These are phyloP conservation scores for Aspergillus piperis DNA, from an alignment of 2,329 filamentous ascomycete species.

Conservation along the genomic window DNA sequence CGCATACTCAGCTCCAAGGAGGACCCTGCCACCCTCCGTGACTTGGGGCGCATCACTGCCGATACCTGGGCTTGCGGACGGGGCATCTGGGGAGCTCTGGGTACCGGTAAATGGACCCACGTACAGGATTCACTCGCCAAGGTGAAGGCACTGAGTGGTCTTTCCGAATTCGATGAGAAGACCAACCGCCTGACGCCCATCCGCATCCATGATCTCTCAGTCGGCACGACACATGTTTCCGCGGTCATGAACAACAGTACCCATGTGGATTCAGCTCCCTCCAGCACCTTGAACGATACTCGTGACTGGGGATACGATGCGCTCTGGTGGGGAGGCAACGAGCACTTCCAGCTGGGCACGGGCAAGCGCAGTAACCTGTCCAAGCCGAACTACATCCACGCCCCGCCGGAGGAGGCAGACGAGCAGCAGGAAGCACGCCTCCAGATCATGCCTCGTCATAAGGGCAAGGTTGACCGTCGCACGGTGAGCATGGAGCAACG, in stretches of 20 bases:
- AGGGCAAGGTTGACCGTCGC: constrained; percentile 67
- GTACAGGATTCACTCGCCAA: constrained; percentile 75
- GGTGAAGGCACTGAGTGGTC: constrained; percentile 76
- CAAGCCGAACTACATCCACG: constrained; percentile 74
- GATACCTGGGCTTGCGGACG: constrained; percentile 88
- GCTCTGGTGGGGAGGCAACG: constrained; percentile 93
- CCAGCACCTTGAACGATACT: constrained; percentile 65
- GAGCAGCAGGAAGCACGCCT: constrained; percentile 69
- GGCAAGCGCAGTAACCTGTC: constrained; percentile 81
- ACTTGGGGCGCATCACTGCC: constrained; percentile 61
- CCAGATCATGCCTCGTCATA: constrained; percentile 76
- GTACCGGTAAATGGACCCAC: constrained; percentile 87
- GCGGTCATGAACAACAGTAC: constrained; percentile 83
- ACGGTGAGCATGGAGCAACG: constrained; percentile 79
- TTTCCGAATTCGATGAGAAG: constrained; percentile 84
- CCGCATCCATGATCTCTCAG: constrained; percentile 68
- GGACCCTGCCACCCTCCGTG: constrained; percentile 41
- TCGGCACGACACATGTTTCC: constrained; percentile 77
- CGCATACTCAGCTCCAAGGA: constrained; percentile 54
- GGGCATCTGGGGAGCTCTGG: constrained; percentile 80
- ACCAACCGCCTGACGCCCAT: constrained; percentile 72
- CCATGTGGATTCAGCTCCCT: constrained; percentile 57
- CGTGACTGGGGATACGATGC: constrained; percentile 85
- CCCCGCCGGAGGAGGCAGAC: constrained; percentile 67
- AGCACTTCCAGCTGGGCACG: constrained; percentile 88